Base-by-base conservation (phyloP, 352 stramenopile genomes). In the Pythium graminicola region DNA sequence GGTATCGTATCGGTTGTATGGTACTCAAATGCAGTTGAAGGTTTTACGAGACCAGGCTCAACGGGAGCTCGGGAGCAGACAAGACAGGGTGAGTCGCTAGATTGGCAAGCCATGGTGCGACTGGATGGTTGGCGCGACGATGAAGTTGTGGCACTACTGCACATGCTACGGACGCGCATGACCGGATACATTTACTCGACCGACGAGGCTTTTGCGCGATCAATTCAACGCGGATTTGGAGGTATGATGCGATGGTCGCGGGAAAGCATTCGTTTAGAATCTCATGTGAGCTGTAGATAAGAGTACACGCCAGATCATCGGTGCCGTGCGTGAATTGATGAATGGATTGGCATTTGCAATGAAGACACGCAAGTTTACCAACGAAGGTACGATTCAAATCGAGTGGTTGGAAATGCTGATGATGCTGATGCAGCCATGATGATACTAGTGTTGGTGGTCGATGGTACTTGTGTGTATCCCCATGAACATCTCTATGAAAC, bases 401-500 rank as follows among this genome's bases (percentile, higher is more conserved):
- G 35, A 4, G 35, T n/a, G n/a, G n/a, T n/a, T n/a, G n/a, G n/a
- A n/a, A n/a, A n/a, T n/a, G n/a, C n/a, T n/a, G n/a, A n/a, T n/a
- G n/a, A n/a, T n/a, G n/a, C n/a, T n/a, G n/a, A n/a, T n/a, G n/a
- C n/a, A n/a, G n/a, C n/a, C n/a, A n/a, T n/a, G n/a, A n/a, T n/a
- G n/a, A n/a, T n/a, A n/a, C n/a, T 29, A 32, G 24, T 23, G 17
- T 11, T 39, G 6, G 19, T 54, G 14, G 52, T 68, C 6, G 61
- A 76, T 17, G 65, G 20, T 4, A 36, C 57, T 1, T 53, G 67
- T 46, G 33, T 88, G 16, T 73, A 69, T 26, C 69, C 86, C 20
- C 68, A 86, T 35, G 70, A 89, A 46, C 67, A 86, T 53, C 58
- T 92, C 38, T 84, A 89, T 48, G 75, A 90, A 57, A 87, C 76